These are phyloP conservation scores for Boletus reticulatus DNA, from an alignment of 768 basidiomycete species.

Conservation along the genomic window DNA sequence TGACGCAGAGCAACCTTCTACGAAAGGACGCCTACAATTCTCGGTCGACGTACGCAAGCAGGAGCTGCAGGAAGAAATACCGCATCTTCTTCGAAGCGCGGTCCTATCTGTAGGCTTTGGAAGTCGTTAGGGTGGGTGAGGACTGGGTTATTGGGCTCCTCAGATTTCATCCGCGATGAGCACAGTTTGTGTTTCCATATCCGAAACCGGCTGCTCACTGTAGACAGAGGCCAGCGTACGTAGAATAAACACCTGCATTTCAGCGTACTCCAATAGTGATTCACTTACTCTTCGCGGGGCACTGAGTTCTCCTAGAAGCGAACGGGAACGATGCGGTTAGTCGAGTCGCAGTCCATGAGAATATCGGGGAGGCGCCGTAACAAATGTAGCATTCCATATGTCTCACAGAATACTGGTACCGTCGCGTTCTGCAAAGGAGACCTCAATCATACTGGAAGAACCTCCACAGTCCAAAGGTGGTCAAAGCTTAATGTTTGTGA, in stretches of 20 bases:
- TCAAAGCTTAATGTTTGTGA: neutral
- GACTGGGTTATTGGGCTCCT: slow-evolving; percentile 2
- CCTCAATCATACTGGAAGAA: slow-evolving; percentile 19
- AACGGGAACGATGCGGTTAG: neutral
- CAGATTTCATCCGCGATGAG: too few species aligned
- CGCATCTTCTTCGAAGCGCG: slow-evolving; percentile 1
- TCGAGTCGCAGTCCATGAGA: neutral
- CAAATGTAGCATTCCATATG: slow-evolving; percentile 41
- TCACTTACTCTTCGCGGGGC: slow-evolving; percentile 5
- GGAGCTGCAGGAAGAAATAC: neutral
- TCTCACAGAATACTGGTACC: slow-evolving; percentile 47
- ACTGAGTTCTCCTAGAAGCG: slow-evolving; percentile 1
- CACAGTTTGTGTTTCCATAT: too few species aligned
- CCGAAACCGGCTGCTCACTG: too few species aligned
- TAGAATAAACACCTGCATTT: slow-evolving; percentile 5
- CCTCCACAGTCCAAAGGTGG: slow-evolving; percentile 5
- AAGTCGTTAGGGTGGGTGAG: slow-evolving; percentile 2
- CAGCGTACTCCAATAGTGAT: slow-evolving; percentile 2
- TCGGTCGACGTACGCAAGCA: neutral
- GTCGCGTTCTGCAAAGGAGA: slow-evolving; percentile 30
- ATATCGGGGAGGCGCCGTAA: neutral
- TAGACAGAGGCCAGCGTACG: too few species aligned
- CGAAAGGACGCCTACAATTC: neutral
- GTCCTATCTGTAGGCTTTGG: slow-evolving; percentile 1
- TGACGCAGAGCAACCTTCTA: slow-evolving; percentile 30